These are phyloP conservation scores for Xylariaceae sp. DNA, from an alignment of 2,329 filamentous ascomycete genomes.

Conservation along the genomic window DNA sequence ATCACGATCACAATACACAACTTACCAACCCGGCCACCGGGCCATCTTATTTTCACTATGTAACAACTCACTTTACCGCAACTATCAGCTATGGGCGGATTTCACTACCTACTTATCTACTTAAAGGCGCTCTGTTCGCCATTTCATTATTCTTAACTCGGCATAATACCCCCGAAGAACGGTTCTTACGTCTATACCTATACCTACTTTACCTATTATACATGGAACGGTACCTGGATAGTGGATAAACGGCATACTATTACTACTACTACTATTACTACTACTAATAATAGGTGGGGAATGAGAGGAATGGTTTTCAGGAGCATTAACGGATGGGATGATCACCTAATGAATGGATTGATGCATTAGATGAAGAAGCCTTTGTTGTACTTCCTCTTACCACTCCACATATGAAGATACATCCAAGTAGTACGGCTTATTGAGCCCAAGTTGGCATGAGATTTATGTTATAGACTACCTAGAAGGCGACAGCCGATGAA, in stretches of 20 bases:
- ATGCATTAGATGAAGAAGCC: slow-evolving; percentile 26
- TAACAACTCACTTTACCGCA: not conserved
- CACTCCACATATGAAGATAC: too few relatives aligned
- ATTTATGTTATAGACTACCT: too few relatives aligned
- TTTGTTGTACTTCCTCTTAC: too few relatives aligned
- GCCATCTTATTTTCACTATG: slow-evolving; percentile 6
- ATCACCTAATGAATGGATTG: slow-evolving; percentile 26
- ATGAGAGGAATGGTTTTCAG: slow-evolving; percentile 11
- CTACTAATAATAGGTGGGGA: too few relatives aligned
- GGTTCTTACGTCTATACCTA: slow-evolving; percentile 15
- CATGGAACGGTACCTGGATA: slow-evolving; percentile 18
- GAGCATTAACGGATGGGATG: slow-evolving; percentile 18
- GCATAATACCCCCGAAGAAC: slow-evolving; percentile 8
- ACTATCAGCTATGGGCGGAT: not conserved
- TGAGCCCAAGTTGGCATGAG: slow-evolving; percentile 1
- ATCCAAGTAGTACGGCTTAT: too few relatives aligned
- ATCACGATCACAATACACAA: not conserved
- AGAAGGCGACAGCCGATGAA: too few relatives aligned
- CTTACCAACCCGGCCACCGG: not conserved
- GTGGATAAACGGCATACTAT: slow-evolving; percentile 16
- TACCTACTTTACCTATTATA: slow-evolving; percentile 14
- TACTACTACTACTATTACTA: too few relatives aligned
- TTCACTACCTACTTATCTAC: too few relatives aligned
- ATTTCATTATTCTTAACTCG: not conserved
- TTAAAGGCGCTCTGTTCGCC: not conserved